These are phyloP conservation scores for Urtica urens DNA, from an alignment of 306 rosid genomes.

Conservation along the genomic window DNA sequence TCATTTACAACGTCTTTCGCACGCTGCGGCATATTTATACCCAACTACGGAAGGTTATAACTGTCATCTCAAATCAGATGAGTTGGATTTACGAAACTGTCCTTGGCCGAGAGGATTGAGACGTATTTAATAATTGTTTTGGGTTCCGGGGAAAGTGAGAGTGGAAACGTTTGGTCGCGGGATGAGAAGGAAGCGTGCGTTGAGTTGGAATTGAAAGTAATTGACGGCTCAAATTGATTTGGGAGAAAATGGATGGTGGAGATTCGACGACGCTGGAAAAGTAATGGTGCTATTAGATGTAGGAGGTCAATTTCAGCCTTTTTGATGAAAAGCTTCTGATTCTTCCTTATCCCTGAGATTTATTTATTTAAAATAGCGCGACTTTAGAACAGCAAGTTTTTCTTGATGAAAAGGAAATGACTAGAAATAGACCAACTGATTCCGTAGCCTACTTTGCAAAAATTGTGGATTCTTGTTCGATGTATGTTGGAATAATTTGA, in stretches of 20 bases:
- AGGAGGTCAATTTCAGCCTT: not conserved
- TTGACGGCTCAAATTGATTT: conserved; percentile 13
- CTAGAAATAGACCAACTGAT: too few species aligned
- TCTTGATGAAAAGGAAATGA: too few species aligned
- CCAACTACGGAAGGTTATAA: too few species aligned
- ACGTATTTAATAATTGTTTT: conserved; percentile 13
- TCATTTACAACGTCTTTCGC: not conserved
- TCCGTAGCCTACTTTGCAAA: too few species aligned
- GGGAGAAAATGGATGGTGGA: conserved; percentile 9
- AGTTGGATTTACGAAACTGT: not conserved
- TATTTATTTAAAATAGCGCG: too few species aligned
- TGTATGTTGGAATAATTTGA: too few species aligned
- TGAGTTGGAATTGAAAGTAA: not conserved
- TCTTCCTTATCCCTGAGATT: conserved; percentile 6
- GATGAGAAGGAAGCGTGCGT: not conserved
- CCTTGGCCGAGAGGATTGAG: not conserved
- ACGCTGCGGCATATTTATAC: too few species aligned
- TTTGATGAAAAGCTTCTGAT: not conserved
- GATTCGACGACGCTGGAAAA: not conserved
- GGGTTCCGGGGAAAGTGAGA: conserved; percentile 17
- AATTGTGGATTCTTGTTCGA: too few species aligned
- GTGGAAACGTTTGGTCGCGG: conserved; percentile 4
- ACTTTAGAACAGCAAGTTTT: too few species aligned
- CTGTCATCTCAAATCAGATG: too few species aligned
- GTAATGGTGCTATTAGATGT: conserved; percentile 3